Percentiles rank a stretch among this genome's conserved stretches.
These are phyloP conservation scores for Mallotus repandus DNA, from an alignment of 441 rosid genomes.

Conservation along the genomic window DNA sequence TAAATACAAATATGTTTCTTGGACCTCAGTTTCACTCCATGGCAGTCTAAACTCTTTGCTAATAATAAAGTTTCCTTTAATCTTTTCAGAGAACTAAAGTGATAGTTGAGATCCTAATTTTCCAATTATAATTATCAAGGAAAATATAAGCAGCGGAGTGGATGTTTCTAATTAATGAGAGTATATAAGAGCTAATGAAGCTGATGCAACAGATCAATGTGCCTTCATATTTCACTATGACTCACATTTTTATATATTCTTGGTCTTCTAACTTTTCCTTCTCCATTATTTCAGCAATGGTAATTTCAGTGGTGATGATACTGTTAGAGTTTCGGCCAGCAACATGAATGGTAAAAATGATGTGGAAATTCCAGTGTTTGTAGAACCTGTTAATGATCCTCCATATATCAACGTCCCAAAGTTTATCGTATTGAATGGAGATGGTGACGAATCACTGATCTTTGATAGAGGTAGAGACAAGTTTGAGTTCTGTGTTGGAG, in stretches of 20 bases:
- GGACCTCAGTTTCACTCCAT: background rate
- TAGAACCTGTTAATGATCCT: constrained; percentile 77
- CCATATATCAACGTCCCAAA: constrained; percentile 62
- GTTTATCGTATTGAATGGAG: constrained; percentile 42
- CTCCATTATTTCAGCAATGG: constrained; percentile 44
- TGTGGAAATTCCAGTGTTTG: constrained; percentile 50
- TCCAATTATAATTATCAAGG: background rate
- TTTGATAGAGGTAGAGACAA: constrained; percentile 45
- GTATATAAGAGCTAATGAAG: background rate
- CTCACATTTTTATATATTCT: background rate
- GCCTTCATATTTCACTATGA: background rate
- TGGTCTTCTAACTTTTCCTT: background rate
- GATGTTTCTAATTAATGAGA: no score
- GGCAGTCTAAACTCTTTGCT: background rate
- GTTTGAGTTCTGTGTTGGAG: constrained; percentile 71
- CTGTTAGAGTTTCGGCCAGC: constrained; percentile 54
- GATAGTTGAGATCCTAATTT: background rate
- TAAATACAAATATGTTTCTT: background rate
- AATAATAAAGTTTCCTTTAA: no score
- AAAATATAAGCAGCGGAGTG: background rate
- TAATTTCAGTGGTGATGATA: constrained; percentile 76
- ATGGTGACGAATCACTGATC: constrained; percentile 46
- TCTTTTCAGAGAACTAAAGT: no score
- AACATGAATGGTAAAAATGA: constrained; percentile 68
- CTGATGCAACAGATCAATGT: background rate